Base-by-base conservation (phyloP, 2,329 filamentous ascomycete genomes). In the Fusarium marasasianum region DNA sequence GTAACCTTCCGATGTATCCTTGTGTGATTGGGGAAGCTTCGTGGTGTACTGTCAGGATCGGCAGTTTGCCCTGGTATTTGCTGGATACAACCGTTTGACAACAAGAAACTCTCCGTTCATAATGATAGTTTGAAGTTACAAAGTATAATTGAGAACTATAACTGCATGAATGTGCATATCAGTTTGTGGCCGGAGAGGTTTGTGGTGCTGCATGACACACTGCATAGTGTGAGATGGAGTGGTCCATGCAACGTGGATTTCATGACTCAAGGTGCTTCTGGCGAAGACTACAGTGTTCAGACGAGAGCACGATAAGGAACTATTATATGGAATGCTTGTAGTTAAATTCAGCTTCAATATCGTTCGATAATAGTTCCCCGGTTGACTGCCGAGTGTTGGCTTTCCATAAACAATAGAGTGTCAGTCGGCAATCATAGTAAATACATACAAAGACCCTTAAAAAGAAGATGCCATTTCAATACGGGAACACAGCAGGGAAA, bases 31-130 rank as follows among this genome's bases (percentile, higher is more conserved):
- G 24, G 26, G 44, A 51, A 53, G 60, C 47, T 70, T 48, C 48
- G 40, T 37, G 54, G 40, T 71, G 35, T 50, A 22, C 18, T 63
- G 57, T 37, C 40, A 55, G 45, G 71, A 73, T 72, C 57, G 56
- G 58, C 66, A 59, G 56, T 47, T 37, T 53, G 54, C 44, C 38
- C 50, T 61, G 35, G 54, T 51, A 70, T 31, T 22, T 26, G 24
- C 53, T 55, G 38, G 56, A 33, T 33, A 40, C 35, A 18, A 45
- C 37, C 24, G 62, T 72, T 68, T 50, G 40, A 43, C 24, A 26
- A 38, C 35, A 48, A 41, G 29, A 44, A 24, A 38, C 22, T 53
- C 35, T 47, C 35, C 24, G 45, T 44, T 20, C 13, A 40, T 20
- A 41, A 40, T 24, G 26, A 18, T 50, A 35, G 35, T 17, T 24